phyloP scores from a whole-genome alignment of 805 yeast genomes.

The Pichia ethanolica region DNA sequence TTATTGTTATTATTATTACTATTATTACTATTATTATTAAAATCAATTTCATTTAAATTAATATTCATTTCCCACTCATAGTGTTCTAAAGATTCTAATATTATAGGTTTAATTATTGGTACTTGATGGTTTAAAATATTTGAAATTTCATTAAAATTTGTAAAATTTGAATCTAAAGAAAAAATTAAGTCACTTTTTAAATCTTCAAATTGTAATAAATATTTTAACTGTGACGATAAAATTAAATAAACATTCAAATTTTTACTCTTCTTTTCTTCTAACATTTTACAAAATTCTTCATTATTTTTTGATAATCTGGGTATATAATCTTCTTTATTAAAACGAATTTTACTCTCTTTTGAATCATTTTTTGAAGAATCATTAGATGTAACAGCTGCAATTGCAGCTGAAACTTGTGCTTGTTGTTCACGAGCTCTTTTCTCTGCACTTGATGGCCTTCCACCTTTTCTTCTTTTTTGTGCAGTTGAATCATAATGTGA shows the following conservation, averaged over 20 bases:
- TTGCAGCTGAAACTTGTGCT: neutral
- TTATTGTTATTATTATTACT: neutral
- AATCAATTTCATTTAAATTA: conserved; percentile 1
- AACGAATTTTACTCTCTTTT: conserved; percentile 4
- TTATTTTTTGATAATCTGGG: conserved; percentile 27
- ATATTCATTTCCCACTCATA: conserved; percentile 17
- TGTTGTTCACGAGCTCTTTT: conserved; percentile 4
- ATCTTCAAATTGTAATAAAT: conserved; percentile 27
- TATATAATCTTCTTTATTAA: conserved; percentile 25
- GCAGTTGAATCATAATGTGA: neutral
- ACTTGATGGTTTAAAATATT: conserved; percentile 15
- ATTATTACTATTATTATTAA: neutral
- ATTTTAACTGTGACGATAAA: conserved; percentile 37
- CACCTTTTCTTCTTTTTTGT: conserved; percentile 2
- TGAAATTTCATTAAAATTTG: conserved; percentile 9
- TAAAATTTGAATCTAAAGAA: conserved; percentile 38
- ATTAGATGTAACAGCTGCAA: neutral
- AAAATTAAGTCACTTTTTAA: conserved; percentile 36
- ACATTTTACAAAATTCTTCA: conserved; percentile 15
- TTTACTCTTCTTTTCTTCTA: conserved; percentile 15
- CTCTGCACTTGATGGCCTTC: conserved; percentile 5
- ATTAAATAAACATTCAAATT: conserved; percentile 34
- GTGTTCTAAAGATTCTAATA: conserved; percentile 40
- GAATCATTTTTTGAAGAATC: neutral
- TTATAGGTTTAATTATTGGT: conserved; percentile 41